phyloP scores from a whole-genome alignment of 2,329 filamentous ascomycete species.

The Falciphora oryzae region DNA sequence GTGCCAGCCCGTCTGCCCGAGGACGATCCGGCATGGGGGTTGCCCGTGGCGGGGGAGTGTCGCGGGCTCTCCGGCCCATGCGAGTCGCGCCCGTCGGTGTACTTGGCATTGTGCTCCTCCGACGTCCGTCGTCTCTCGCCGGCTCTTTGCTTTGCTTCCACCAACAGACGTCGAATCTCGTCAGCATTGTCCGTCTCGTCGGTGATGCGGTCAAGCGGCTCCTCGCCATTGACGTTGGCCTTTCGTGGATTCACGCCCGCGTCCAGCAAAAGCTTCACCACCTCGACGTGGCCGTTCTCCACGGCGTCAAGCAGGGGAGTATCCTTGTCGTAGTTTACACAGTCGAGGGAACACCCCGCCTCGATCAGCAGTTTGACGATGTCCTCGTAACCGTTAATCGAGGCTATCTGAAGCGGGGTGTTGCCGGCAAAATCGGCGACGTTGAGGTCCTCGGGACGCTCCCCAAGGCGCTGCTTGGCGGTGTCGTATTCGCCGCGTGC shows the following conservation, averaged over 20 bases:
- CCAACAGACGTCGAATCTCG: conserved; percentile 67
- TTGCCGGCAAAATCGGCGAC: conserved; percentile 93
- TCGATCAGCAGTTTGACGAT: conserved; percentile 85
- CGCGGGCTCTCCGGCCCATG: conserved; percentile 54
- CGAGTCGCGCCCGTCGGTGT: conserved; percentile 43
- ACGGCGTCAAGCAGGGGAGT: conserved; percentile 94
- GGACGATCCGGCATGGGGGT: conserved; percentile 26
- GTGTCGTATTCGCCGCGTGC: conserved; percentile 76
- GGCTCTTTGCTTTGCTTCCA: conserved; percentile 51
- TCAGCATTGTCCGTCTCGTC: conserved; percentile 70
- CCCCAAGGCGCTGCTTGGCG: conserved; percentile 67
- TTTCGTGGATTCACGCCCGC: conserved; percentile 89
- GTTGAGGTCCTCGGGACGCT: conserved; percentile 83
- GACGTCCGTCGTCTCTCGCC: conserved; percentile 50
- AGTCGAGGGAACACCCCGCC: conserved; percentile 79
- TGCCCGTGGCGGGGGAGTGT: conserved; percentile 40
- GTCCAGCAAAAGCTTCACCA: conserved; percentile 76
- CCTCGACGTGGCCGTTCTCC: conserved; percentile 86
- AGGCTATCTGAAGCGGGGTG: conserved; percentile 88
- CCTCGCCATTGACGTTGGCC: conserved; percentile 86
- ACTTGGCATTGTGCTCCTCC: conserved; percentile 50
- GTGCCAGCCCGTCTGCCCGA: conserved; percentile 47
- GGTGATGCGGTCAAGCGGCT: conserved; percentile 79
- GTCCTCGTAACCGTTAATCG: conserved; percentile 77
- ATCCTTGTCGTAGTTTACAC: conserved; percentile 73